These are phyloP conservation scores for Candida ascalaphidarum DNA, from an alignment of 805 yeast genomes.

Conservation along the genomic window DNA sequence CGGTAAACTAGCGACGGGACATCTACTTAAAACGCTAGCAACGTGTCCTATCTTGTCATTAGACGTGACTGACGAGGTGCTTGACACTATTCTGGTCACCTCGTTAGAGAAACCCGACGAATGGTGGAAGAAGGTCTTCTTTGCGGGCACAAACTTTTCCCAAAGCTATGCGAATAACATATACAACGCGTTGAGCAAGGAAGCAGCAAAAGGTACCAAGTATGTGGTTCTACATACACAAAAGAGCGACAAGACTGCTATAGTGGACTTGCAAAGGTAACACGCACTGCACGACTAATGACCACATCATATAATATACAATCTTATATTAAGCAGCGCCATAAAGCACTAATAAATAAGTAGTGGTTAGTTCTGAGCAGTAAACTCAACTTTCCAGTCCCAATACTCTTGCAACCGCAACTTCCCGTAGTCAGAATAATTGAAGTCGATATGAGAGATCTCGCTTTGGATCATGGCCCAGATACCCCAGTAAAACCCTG, in stretches of 20 bases:
- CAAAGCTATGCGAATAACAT: conserved; percentile 72
- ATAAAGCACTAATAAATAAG: no score
- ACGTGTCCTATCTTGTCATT: conserved; percentile 69
- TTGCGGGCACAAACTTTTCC: conserved; percentile 67
- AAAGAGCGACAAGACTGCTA: conserved; percentile 58
- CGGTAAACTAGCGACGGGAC: conserved; percentile 52
- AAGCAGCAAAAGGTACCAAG: conserved; percentile 58
- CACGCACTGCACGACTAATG: no score
- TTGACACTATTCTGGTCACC: conserved; percentile 74
- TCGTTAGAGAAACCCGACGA: conserved; percentile 73
- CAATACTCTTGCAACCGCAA: conserved; percentile 59
- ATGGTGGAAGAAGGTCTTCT: conserved; percentile 78
- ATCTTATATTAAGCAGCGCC: no score
- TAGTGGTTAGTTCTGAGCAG: no score
- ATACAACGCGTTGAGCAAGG: conserved; percentile 64
- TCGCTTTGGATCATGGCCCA: conserved; percentile 74
- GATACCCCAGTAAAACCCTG: conserved; percentile 80
- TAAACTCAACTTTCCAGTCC: conserved; percentile 49
- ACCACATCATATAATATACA: no score
- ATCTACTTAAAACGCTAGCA: conserved; percentile 45
- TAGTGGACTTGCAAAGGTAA: conserved; percentile 19
- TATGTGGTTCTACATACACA: conserved; percentile 75
- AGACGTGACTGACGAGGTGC: conserved; percentile 75
- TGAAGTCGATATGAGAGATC: conserved; percentile 64
- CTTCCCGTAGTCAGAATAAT: conserved; percentile 53